Percentiles rank a stretch among this genome's conserved stretches.
Evolutionary conservation across 2,329 filamentous ascomycete genomes (phyloP).

Genomic region (Aspergillus nomiae): DNA sequence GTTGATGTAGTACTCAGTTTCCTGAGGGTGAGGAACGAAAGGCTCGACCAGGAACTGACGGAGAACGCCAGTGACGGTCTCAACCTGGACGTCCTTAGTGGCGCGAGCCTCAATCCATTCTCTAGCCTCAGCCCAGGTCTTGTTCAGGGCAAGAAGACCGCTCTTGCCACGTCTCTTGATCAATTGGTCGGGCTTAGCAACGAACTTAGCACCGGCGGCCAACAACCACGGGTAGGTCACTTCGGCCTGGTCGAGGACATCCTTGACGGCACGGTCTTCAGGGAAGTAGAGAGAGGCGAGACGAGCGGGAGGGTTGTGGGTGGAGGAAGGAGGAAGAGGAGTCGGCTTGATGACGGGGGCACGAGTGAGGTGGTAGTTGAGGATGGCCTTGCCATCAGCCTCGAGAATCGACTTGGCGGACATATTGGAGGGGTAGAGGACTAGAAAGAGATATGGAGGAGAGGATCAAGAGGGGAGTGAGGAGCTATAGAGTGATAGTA

Average conservation of each 20-base stretch:
- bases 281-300: conserved; percentile 92
- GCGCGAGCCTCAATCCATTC: conserved; percentile 92
- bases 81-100: conserved; percentile 88
- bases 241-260: conserved; percentile 93
- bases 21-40: conserved; percentile 91
- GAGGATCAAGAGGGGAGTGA: conserved; percentile 9
- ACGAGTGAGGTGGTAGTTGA: conserved; percentile 99
- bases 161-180: conserved; percentile 99
- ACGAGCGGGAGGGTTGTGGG: conserved; percentile 89
- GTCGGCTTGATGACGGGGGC: conserved; percentile 97
- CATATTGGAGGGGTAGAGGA: conserved; percentile 54
- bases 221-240: conserved; percentile 96
- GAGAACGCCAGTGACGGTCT: conserved; percentile 84
- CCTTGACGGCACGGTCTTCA: conserved; percentile 78
- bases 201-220: conserved; percentile 80
- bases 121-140: conserved; percentile 91
- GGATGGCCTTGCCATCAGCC: conserved; percentile 99
- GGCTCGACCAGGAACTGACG: conserved; percentile 98
- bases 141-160: conserved; percentile 93
- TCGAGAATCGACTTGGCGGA: conserved; percentile 97
- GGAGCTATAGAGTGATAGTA: conserved; percentile 7
- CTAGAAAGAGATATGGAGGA: conserved; percentile 4
- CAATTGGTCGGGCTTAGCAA: conserved; percentile 98
- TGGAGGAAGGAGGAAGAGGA: conserved; percentile 78
- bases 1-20: conserved; percentile 99